phyloP scores from a whole-genome alignment of 106 monocot species.

The Gastrodia elata region DNA sequence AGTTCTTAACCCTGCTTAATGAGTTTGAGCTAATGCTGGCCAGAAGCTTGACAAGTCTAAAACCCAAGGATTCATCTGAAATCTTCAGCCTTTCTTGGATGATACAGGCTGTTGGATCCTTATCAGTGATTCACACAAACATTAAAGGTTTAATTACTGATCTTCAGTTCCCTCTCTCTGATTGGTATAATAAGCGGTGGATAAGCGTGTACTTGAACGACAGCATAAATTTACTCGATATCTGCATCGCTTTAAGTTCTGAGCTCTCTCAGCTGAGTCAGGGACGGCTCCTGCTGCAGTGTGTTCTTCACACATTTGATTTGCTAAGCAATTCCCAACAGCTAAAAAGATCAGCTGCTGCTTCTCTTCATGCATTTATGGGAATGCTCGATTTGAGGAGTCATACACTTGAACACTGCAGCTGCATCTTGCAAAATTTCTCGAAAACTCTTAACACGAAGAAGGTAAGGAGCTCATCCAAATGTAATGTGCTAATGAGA shows the following conservation, averaged over 20 bases:
- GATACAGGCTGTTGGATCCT: slow-evolving; percentile 34
- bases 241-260: slow-evolving; percentile 66
- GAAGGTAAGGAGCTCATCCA: slow-evolving; percentile 56
- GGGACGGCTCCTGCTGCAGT: slow-evolving; percentile 44
- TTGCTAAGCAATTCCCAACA: slow-evolving; percentile 14
- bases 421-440: slow-evolving; percentile 28
- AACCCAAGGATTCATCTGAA: slow-evolving; percentile 31
- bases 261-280: slow-evolving; percentile 69
- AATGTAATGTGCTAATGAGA: slow-evolving; percentile 61
- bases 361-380: slow-evolving; percentile 49
- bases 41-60: slow-evolving; percentile 43
- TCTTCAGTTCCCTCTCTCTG: slow-evolving; percentile 68
- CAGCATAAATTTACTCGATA: slow-evolving; percentile 77
- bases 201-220: slow-evolving; percentile 66
- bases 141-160: slow-evolving; percentile 55
- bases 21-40: slow-evolving; percentile 58
- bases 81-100: slow-evolving; percentile 69
- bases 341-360: slow-evolving; percentile 20
- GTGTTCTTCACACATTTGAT: slow-evolving; percentile 38
- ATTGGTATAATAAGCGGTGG: slow-evolving; percentile 92
- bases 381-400: slow-evolving; percentile 16
- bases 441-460: slow-evolving; percentile 19
- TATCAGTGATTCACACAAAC: slow-evolving; percentile 44
- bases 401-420: slow-evolving; percentile 37
- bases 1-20: slow-evolving; percentile 25